Evolutionary conservation across 2,329 filamentous ascomycete species (phyloP).

Genomic region (Didymella pinodella): DNA sequence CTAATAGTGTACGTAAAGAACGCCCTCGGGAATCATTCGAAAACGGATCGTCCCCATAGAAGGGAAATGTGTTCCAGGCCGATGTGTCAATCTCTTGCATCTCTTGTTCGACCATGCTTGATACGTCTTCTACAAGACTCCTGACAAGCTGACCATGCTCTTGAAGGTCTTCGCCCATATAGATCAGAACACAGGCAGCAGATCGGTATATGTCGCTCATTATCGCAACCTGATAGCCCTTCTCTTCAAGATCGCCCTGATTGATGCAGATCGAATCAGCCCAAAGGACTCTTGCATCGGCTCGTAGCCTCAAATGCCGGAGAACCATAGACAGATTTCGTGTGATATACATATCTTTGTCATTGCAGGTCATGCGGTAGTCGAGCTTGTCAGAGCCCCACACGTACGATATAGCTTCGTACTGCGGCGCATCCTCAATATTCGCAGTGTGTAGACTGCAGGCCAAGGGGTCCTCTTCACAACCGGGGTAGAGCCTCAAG

Average conservation of each 20-base stretch:
- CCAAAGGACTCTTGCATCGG: conserved; percentile 21
- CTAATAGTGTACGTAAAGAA: neutral
- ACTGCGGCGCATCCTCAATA: conserved; percentile 3
- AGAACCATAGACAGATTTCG: conserved; percentile 20
- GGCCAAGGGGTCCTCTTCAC: neutral
- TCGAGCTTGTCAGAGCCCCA: conserved; percentile 21
- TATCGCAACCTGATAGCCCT: conserved; percentile 22
- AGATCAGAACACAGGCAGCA: conserved; percentile 22
- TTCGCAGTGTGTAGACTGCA: conserved; percentile 19
- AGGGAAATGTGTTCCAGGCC: neutral
- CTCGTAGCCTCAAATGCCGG: conserved; percentile 7
- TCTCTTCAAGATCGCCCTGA: conserved; percentile 25
- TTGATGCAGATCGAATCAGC: conserved; percentile 29
- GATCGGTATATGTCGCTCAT: conserved; percentile 25
- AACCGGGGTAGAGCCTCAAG: conserved; percentile 1
- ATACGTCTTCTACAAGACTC: neutral
- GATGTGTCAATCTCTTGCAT: neutral
- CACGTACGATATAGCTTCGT: conserved; percentile 27
- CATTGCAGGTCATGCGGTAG: conserved; percentile 18
- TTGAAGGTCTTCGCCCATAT: neutral
- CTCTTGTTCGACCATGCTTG: neutral
- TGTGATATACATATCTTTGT: conserved; percentile 10
- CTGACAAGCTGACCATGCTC: neutral
- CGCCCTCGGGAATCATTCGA: neutral
- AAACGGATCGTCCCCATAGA: neutral